These are phyloP conservation scores for Colletotrichum sansevieriae DNA, from an alignment of 2,329 filamentous ascomycete genomes.

Conservation along the genomic window DNA sequence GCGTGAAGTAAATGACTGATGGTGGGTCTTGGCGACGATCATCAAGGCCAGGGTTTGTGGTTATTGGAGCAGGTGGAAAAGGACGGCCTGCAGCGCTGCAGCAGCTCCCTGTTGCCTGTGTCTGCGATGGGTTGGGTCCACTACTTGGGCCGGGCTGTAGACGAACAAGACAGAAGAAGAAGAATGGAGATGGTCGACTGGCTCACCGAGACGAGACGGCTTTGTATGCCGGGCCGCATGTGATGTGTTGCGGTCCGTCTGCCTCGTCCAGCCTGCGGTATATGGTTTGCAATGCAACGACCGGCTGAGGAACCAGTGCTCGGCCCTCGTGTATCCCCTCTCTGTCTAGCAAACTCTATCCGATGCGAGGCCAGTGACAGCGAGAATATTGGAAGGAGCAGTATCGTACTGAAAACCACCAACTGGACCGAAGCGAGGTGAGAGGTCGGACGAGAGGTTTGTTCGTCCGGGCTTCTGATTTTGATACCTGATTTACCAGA, in stretches of 20 bases:
- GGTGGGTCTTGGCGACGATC: slow-evolving; percentile 42
- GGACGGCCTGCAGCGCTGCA: slow-evolving; percentile 9
- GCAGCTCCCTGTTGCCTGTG: not conserved
- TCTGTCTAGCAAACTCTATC: slow-evolving; percentile 26
- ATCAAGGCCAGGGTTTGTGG: slow-evolving; percentile 38
- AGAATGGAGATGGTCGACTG: slow-evolving; percentile 4
- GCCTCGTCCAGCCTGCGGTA: slow-evolving; percentile 32
- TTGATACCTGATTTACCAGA: slow-evolving; percentile 31
- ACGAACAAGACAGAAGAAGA: slow-evolving; percentile 3
- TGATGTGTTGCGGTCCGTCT: slow-evolving; percentile 24
- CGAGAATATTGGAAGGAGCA: slow-evolving; percentile 9
- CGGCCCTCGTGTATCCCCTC: slow-evolving; percentile 11
- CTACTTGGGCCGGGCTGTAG: slow-evolving; percentile 13
- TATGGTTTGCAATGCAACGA: slow-evolving; percentile 29
- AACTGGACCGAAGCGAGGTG: slow-evolving; percentile 26
- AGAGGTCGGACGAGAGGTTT: slow-evolving; percentile 33
- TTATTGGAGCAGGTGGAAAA: slow-evolving; percentile 5
- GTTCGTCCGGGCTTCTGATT: slow-evolving; percentile 36
- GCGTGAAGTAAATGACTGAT: slow-evolving; percentile 42
- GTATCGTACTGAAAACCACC: not conserved
- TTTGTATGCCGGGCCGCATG: slow-evolving; percentile 19
- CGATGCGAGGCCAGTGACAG: slow-evolving; percentile 30
- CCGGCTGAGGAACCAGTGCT: not conserved
- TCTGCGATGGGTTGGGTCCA: slow-evolving; percentile 1
- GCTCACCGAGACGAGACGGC: slow-evolving; percentile 20